Conservation (phyloP, 108 stramenopile genomes). For the Skeletonema costatum region DNA sequence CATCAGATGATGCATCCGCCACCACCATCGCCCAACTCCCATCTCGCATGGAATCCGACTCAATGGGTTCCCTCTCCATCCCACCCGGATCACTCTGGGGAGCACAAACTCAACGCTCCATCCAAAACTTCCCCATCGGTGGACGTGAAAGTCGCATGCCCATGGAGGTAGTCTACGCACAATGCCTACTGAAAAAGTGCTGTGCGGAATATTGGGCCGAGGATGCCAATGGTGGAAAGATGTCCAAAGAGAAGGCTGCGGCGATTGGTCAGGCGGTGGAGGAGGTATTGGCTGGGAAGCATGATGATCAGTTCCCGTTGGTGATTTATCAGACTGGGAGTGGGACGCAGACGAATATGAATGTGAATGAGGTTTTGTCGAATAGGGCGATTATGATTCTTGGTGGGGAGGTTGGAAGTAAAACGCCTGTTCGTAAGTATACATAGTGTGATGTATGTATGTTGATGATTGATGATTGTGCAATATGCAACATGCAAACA, state of each 20-base stretch:
- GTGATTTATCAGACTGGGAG: conserved; percentile 96
- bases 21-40: conserved; percentile 54
- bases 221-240: conserved; percentile 68
- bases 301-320: conserved; percentile 96
- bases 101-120: conserved; percentile 94
- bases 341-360: conserved; percentile 99
- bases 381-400: conserved; percentile 96
- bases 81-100: conserved; percentile 81
- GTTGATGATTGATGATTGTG: neutral
- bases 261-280: conserved; percentile 92
- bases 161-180: conserved; percentile 85
- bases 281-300: conserved; percentile 89
- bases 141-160: conserved; percentile 94
- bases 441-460: neutral
- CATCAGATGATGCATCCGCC: neutral
- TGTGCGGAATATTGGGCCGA: conserved; percentile 78
- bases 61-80: conserved; percentile 78
- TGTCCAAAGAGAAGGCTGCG: conserved; percentile 60
- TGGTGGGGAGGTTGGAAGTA: conserved; percentile 88
- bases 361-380: conserved; percentile 97
- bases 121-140: conserved; percentile 96
- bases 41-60: conserved; percentile 79
- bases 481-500: neutral
- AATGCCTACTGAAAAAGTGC: conserved; percentile 94
- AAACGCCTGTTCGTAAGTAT: conserved; percentile 81